Conservation (phyloP, 2,329 filamentous ascomycete genomes). For the Exophiala bonariae region DNA sequence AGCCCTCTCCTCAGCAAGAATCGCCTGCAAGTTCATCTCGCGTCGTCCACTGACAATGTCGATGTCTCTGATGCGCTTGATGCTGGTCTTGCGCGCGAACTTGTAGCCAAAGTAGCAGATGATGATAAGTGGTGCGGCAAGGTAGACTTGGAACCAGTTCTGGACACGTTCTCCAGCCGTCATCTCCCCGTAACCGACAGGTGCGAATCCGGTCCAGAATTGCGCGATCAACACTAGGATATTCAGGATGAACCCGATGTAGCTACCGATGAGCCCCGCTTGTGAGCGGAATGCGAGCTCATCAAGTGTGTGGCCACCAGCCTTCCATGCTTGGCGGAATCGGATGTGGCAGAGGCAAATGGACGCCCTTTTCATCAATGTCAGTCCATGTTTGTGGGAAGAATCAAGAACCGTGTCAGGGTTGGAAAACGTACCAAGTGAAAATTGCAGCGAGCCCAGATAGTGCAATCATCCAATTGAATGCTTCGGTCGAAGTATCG, state of each 20-base stretch:
- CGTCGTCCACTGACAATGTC: conserved; percentile 82
- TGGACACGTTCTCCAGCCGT: conserved; percentile 25
- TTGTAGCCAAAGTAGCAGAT: conserved; percentile 72
- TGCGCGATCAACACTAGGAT: conserved; percentile 56
- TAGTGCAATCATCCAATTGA: conserved; percentile 78
- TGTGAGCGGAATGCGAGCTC: conserved; percentile 65
- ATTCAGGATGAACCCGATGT: conserved; percentile 59
- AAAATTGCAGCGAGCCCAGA: conserved; percentile 73
- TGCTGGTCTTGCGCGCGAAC: conserved; percentile 66
- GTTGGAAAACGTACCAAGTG: conserved; percentile 60
- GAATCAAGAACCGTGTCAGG: neutral
- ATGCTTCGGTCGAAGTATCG: conserved; percentile 48
- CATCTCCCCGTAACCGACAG: conserved; percentile 28
- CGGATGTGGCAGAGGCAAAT: conserved; percentile 68
- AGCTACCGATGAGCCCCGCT: conserved; percentile 63
- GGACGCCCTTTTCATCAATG: conserved; percentile 50
- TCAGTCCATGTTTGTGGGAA: neutral
- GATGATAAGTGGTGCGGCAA: conserved; percentile 32
- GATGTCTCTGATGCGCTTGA: conserved; percentile 73
- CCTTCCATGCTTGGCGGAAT: conserved; percentile 62
- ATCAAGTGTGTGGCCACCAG: conserved; percentile 59
- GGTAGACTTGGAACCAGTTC: conserved; percentile 32
- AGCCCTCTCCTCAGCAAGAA: conserved; percentile 77
- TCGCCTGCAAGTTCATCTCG: conserved; percentile 75
- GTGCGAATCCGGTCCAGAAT: conserved; percentile 36